phyloP scores from a whole-genome alignment of 495 filamentous ascomycete species.

The Staphylotrichum tortipilum region DNA sequence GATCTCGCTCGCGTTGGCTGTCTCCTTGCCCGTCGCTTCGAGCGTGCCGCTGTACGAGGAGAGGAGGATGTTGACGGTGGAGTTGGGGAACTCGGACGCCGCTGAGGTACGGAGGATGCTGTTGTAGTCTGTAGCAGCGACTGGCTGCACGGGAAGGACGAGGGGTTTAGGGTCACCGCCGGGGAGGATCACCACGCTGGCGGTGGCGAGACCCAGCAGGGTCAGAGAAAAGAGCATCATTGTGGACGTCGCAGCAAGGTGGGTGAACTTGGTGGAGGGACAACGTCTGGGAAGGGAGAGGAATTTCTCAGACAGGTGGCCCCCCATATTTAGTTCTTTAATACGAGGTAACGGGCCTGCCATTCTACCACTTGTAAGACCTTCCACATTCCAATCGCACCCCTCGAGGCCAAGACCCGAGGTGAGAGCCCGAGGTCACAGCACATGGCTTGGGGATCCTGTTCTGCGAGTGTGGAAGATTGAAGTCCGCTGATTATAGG shows the following conservation, averaged over 20 bases:
- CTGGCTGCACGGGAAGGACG: neutral
- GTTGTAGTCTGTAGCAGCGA: neutral
- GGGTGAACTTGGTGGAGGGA: neutral
- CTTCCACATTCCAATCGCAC: neutral
- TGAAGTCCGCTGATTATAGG: neutral
- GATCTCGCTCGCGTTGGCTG: slow-evolving; percentile 4
- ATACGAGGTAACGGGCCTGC: too few species aligned
- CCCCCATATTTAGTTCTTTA: too few species aligned
- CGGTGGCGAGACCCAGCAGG: neutral
- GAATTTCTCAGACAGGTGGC: too few species aligned
- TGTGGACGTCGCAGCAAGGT: neutral
- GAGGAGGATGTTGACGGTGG: slow-evolving; percentile 1
- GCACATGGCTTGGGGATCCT: neutral
- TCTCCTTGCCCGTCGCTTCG: neutral
- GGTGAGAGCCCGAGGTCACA: neutral
- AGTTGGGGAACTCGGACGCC: slow-evolving; percentile 1
- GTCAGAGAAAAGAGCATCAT: neutral
- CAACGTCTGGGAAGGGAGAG: neutral
- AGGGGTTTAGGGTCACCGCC: neutral
- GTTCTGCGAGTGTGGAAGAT: neutral
- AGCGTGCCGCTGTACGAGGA: slow-evolving; percentile 8
- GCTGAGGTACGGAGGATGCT: slow-evolving; percentile 1
- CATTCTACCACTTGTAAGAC: too few species aligned
- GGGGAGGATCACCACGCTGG: neutral
- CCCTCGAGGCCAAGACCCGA: neutral